A percentile compares a stretch with the other conserved stretches of the same genome.
Conservation (phyloP, 1,284 basidiomycete genomes). For the Takashimella tepidaria region DNA sequence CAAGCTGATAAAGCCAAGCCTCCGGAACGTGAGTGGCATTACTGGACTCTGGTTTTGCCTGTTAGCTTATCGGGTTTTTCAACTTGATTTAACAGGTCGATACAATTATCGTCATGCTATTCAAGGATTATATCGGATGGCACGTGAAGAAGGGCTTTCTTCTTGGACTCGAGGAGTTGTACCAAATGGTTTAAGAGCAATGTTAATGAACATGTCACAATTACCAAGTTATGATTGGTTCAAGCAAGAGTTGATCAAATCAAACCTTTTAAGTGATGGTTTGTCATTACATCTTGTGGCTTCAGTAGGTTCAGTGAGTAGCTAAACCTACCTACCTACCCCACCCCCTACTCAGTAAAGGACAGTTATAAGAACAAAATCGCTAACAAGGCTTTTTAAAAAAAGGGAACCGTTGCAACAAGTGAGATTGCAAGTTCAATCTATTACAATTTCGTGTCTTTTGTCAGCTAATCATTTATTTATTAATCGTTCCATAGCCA, state of each 20-base stretch:
- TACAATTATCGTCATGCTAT: constrained; percentile 83
- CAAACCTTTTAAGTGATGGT: constrained; percentile 68
- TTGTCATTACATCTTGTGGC: constrained; percentile 75
- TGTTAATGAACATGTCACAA: constrained; percentile 88
- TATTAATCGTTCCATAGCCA: no score
- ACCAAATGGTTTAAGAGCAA: constrained; percentile 77
- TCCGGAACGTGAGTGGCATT: constrained; percentile 51
- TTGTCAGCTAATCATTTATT: no score
- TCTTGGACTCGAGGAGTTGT: constrained; percentile 73
- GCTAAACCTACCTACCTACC: no score
- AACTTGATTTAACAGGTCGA: constrained; percentile 51
- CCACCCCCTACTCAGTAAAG: no score
- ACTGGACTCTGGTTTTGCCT: neutral
- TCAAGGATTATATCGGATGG: constrained; percentile 82
- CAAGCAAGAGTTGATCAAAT: constrained; percentile 70
- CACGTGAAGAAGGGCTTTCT: constrained; percentile 70
- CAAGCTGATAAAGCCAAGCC: constrained; percentile 84
- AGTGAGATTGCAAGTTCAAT: constrained; percentile 44
- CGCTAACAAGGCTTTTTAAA: constrained; percentile 6
- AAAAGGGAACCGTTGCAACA: constrained; percentile 90
- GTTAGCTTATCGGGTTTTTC: neutral
- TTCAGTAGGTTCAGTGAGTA: constrained; percentile 74
- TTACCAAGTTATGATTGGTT: constrained; percentile 88
- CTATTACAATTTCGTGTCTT: no score
- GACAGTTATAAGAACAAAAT: neutral